A percentile compares a stretch with the other conserved stretches of the same genome.
phyloP scores from a whole-genome alignment of 2,329 filamentous ascomycete genomes.

The Xylariaceae sp. region DNA sequence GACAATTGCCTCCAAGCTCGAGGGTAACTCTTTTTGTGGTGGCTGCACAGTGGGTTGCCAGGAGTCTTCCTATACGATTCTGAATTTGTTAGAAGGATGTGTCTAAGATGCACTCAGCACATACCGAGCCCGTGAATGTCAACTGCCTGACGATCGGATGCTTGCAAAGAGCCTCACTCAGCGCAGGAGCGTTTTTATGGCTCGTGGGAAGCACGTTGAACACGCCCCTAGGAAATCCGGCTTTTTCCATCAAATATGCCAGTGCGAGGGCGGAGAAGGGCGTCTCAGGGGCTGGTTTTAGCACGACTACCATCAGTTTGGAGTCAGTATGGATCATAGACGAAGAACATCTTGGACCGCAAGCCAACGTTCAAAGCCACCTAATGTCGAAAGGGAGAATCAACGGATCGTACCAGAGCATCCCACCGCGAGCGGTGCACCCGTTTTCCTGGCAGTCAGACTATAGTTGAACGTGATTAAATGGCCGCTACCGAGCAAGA shows the following conservation, averaged over 20 bases:
- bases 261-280: slow-evolving; percentile 52
- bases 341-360: background rate
- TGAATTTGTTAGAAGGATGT: slow-evolving; percentile 32
- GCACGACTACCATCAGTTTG: slow-evolving; percentile 47
- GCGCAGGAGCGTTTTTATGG: slow-evolving; percentile 36
- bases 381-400: too few species aligned
- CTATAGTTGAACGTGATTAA: slow-evolving; percentile 6
- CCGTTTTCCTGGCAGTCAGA: slow-evolving; percentile 62
- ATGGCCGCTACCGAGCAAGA: slow-evolving; percentile 18
- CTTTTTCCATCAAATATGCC: slow-evolving; percentile 54
- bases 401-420: slow-evolving; percentile 43
- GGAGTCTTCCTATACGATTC: slow-evolving; percentile 62
- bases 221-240: slow-evolving; percentile 70
- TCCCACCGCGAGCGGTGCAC: slow-evolving; percentile 63
- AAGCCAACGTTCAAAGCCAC: background rate
- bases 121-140: slow-evolving; percentile 62
- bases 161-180: slow-evolving; percentile 44
- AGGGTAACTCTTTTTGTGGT: slow-evolving; percentile 64
- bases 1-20: slow-evolving; percentile 68
- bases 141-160: slow-evolving; percentile 54
- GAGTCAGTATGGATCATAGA: background rate
- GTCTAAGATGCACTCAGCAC: background rate
- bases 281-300: slow-evolving; percentile 66
- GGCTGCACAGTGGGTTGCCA: slow-evolving; percentile 58
- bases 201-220: slow-evolving; percentile 49